These are phyloP conservation scores for Pythium rishiriense DNA, from an alignment of 352 stramenopile genomes.

Conservation along the genomic window DNA sequence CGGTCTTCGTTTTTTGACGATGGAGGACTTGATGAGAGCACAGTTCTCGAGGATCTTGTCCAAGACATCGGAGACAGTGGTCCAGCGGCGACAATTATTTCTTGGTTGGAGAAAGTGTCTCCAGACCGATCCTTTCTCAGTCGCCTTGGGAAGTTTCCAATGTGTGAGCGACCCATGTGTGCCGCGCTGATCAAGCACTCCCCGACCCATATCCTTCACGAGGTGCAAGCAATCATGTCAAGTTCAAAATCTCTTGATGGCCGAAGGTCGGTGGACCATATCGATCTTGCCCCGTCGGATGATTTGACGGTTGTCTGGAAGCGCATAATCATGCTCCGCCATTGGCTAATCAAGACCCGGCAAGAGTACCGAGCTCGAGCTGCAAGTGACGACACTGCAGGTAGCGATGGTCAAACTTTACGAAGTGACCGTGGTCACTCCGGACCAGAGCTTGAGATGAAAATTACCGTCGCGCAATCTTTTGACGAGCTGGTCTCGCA, in stretches of 20 bases:
- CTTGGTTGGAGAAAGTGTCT: conserved; percentile 72
- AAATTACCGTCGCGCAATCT: conserved; percentile 53
- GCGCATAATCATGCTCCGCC: conserved; percentile 71
- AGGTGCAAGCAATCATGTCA: conserved; percentile 74
- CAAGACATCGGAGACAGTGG: conserved; percentile 61
- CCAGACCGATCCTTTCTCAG: conserved; percentile 81
- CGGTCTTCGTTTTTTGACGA: conserved; percentile 31
- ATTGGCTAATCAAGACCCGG: conserved; percentile 82
- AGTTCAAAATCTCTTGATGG: conserved; percentile 33
- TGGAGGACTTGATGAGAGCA: conserved; percentile 36
- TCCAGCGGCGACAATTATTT: conserved; percentile 57
- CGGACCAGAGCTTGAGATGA: conserved; percentile 48
- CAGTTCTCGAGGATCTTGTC: conserved; percentile 59
- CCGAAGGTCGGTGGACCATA: conserved; percentile 38
- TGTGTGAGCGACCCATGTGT: conserved; percentile 69
- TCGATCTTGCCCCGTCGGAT: conserved; percentile 67
- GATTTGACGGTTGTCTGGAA: conserved; percentile 79
- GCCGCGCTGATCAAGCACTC: conserved; percentile 82
- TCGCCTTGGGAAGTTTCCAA: conserved; percentile 68
- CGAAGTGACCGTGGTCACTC: background rate
- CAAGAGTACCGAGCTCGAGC: conserved; percentile 77
- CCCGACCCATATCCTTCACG: conserved; percentile 69
- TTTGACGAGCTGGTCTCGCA: conserved; percentile 74
- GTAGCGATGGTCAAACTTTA: background rate
- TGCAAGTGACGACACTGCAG: conserved; percentile 35